Conservation (phyloP, 192 early-diverging fungal species). For the Phlyctochytrium bullatum region DNA sequence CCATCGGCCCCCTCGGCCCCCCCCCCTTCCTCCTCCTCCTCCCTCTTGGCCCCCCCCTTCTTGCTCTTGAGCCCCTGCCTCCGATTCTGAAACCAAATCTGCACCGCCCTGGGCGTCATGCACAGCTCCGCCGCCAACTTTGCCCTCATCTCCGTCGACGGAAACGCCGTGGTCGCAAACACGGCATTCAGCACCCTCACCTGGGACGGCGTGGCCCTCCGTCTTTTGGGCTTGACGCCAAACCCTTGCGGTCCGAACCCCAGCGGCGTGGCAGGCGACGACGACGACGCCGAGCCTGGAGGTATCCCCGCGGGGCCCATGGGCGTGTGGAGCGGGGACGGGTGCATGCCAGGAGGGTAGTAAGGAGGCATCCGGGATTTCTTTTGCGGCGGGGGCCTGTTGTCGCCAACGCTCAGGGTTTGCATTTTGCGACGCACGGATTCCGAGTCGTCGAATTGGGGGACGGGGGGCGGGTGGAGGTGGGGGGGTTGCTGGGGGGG, state of each 20-base stretch:
- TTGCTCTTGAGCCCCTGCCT: constrained; percentile 58
- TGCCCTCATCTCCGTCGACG: constrained; percentile 77
- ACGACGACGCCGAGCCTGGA: too few relatives aligned
- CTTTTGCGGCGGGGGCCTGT: too few relatives aligned
- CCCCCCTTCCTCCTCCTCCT: neutral
- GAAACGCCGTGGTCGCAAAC: constrained; percentile 79
- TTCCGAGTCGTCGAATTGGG: too few relatives aligned
- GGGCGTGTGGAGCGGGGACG: neutral
- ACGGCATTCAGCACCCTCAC: constrained; percentile 69
- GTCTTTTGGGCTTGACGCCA: neutral
- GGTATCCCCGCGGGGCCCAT: too few relatives aligned
- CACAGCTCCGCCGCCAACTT: constrained; percentile 74
- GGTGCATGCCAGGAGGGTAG: too few relatives aligned
- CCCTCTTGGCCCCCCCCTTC: neutral
- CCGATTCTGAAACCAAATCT: constrained; percentile 98
- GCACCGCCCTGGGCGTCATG: constrained; percentile 89
- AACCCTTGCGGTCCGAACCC: neutral
- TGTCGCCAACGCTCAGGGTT: too few relatives aligned
- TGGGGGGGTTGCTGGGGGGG: neutral
- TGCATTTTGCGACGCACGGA: too few relatives aligned
- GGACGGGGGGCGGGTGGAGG: neutral
- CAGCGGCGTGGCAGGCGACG: neutral
- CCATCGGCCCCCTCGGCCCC: neutral
- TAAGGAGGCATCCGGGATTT: too few relatives aligned
- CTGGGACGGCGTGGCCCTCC: constrained; percentile 36